These are phyloP conservation scores for Penicillium soppii DNA, from an alignment of 495 filamentous ascomycete genomes.

Conservation along the genomic window DNA sequence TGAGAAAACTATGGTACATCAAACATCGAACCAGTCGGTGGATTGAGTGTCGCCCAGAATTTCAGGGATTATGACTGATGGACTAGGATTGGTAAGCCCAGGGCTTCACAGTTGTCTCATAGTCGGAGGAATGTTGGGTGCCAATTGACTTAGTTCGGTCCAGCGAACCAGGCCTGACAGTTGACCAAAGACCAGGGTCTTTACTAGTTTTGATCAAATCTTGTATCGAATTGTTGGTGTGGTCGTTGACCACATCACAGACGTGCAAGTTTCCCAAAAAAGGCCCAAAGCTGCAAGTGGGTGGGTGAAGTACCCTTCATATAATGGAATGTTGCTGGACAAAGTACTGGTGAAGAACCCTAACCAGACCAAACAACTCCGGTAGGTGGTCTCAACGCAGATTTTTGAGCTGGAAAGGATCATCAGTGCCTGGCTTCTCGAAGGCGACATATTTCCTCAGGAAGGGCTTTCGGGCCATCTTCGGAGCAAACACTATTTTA, in stretches of 20 bases:
- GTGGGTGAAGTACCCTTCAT: neutral
- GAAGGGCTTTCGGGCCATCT: conserved; percentile 22
- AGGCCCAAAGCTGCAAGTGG: no score
- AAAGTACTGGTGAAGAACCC: neutral
- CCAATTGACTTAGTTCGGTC: neutral
- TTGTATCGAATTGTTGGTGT: no score
- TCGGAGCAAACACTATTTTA: conserved; percentile 33
- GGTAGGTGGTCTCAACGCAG: conserved; percentile 6
- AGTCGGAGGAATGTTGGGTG: neutral
- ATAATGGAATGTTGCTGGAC: neutral
- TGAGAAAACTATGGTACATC: neutral
- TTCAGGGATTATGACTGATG: neutral
- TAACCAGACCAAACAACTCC: neutral
- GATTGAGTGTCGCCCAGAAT: neutral
- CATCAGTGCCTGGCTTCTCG: conserved; percentile 5
- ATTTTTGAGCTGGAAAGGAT: conserved; percentile 21
- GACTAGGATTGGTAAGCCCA: neutral
- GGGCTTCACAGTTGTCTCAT: no score
- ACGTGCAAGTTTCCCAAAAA: no score
- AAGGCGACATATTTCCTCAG: conserved; percentile 16
- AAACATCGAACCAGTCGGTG: neutral
- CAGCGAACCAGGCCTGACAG: neutral
- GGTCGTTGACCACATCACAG: no score
- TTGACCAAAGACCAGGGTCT: neutral
- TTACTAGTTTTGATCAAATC: no score